A percentile compares a stretch with the other conserved stretches of the same genome.
phyloP scores from a whole-genome alignment of 108 stramenopile genomes.

The Mayamaea pseudoterrestris region DNA sequence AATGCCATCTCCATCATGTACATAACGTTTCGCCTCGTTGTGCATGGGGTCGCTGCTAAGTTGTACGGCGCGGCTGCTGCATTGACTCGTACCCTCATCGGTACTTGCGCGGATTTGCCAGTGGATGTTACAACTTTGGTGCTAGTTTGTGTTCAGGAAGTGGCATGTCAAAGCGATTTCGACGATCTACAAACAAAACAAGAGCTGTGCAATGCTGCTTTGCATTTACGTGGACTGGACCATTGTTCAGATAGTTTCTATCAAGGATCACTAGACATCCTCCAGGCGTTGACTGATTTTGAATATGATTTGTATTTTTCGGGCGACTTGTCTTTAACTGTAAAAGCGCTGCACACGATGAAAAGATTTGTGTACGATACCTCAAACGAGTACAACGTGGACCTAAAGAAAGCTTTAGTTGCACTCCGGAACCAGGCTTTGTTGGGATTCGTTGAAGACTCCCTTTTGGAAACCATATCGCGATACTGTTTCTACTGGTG shows the following conservation, averaged over 20 bases:
- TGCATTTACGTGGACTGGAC: not conserved
- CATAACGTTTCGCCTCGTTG: not conserved
- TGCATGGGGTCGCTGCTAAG: too few relatives aligned
- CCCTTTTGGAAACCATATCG: not conserved
- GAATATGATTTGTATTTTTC: too few relatives aligned
- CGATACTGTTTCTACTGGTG: not conserved
- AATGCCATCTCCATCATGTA: not conserved
- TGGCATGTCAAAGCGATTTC: not conserved
- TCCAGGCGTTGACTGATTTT: not conserved
- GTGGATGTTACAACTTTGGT: too few relatives aligned
- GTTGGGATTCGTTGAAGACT: not conserved
- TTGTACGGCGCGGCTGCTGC: slow-evolving; percentile 2
- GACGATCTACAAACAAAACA: slow-evolving; percentile 1
- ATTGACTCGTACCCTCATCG: not conserved
- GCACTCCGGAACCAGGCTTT: not conserved
- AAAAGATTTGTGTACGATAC: not conserved
- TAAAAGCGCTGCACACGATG: not conserved
- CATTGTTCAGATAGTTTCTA: too few relatives aligned
- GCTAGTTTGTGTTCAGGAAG: not conserved
- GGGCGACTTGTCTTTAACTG: not conserved
- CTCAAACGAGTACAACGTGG: not conserved
- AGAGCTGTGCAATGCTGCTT: not conserved
- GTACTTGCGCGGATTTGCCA: too few relatives aligned
- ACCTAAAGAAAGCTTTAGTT: not conserved
- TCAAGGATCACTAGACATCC: not conserved